These are phyloP conservation scores for Calamus simplicifolius DNA, from an alignment of 176 grass and related monocot species.

Conservation along the genomic window DNA sequence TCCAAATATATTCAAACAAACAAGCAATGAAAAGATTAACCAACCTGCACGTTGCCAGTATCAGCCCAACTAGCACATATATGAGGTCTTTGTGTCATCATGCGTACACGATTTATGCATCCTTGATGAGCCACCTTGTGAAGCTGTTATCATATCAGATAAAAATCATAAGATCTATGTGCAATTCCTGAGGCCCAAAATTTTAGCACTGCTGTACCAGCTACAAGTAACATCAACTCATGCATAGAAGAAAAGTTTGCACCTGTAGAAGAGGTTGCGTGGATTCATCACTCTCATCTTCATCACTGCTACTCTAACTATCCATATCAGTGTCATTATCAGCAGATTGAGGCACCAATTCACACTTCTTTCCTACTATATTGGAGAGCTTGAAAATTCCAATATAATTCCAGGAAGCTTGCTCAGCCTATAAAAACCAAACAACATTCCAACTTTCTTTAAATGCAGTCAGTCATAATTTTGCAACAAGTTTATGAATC, in stretches of 20 bases:
- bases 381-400: constrained; percentile 81
- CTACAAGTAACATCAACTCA: too few species aligned
- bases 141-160: constrained; percentile 38
- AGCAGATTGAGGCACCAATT: constrained; percentile 50
- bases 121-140: constrained; percentile 79
- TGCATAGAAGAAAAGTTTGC: neutral
- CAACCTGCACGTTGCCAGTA: constrained; percentile 84
- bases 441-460: neutral
- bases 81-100: constrained; percentile 75
- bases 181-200: too few species aligned
- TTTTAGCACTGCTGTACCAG: too few species aligned
- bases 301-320: constrained; percentile 68
- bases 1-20: too few species aligned
- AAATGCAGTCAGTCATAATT: neutral
- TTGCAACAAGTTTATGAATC: too few species aligned
- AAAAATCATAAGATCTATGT: too few species aligned
- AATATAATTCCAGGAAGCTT: constrained; percentile 72
- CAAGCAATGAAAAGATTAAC: constrained; percentile 1
- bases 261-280: constrained; percentile 56
- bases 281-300: constrained; percentile 42
- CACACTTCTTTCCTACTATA: constrained; percentile 75
- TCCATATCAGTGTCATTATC: constrained; percentile 54
- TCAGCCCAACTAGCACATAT: constrained; percentile 85
- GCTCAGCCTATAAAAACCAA: constrained; percentile 48
- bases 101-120: constrained; percentile 72